A percentile compares a stretch with the other conserved stretches of the same genome.
Evolutionary conservation across 352 stramenopile genomes (phyloP).

Genomic region (Phytophthora macrochlamydospora): DNA sequence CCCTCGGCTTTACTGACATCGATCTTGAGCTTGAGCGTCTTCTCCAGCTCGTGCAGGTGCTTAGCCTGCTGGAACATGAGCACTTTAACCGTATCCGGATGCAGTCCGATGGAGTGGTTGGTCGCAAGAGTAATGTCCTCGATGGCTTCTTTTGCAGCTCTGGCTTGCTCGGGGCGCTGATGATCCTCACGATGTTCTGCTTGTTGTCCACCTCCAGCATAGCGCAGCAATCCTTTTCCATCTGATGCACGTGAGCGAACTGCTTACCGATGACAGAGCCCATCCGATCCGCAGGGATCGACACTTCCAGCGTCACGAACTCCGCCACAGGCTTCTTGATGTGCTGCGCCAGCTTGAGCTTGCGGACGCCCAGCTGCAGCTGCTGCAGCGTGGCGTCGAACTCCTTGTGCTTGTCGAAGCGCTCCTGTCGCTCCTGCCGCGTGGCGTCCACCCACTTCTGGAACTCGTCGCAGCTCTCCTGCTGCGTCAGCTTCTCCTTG

Average conservation of each 20-base stretch:
- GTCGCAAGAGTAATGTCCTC: constrained; percentile 77
- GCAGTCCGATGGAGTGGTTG: constrained; percentile 69
- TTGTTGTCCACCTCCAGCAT: constrained; percentile 72
- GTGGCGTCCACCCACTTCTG: constrained; percentile 61
- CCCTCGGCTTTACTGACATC: constrained; percentile 76
- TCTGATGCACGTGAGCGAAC: constrained; percentile 55
- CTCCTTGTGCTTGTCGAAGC: constrained; percentile 60
- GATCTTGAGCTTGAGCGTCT: constrained; percentile 61
- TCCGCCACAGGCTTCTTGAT: constrained; percentile 37
- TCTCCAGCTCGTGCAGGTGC: constrained; percentile 71
- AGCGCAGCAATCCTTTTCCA: constrained; percentile 62
- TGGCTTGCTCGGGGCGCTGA: constrained; percentile 52
- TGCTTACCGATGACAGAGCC: constrained; percentile 71
- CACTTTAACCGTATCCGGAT: constrained; percentile 79
- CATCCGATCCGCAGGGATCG: constrained; percentile 66
- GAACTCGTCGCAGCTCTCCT: constrained; percentile 58
- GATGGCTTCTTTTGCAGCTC: constrained; percentile 48
- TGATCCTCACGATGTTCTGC: constrained; percentile 58
- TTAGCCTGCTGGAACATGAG: constrained; percentile 80
- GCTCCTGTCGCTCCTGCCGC: constrained; percentile 60
- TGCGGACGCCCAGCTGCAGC: constrained; percentile 52
- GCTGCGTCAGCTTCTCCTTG: constrained; percentile 58
- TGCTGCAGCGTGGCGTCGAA: constrained; percentile 58
- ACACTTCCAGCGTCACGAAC: constrained; percentile 62
- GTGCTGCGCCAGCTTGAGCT: constrained; percentile 54